Evolutionary conservation across 495 filamentous ascomycete species (phyloP).

Genomic region (Aeminium ludgeri): DNA sequence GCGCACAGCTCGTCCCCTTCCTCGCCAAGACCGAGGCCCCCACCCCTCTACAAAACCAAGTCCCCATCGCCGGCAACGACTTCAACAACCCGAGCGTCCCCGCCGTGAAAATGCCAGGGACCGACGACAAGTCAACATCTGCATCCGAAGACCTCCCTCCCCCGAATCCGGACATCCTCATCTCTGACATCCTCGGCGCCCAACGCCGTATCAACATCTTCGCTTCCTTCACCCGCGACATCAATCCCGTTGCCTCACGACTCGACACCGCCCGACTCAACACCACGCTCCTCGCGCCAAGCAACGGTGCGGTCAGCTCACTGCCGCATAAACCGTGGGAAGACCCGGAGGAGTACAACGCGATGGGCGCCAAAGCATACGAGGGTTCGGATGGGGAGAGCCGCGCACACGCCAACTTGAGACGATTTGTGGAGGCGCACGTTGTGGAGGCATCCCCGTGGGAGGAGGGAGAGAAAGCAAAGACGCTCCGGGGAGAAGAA

Average conservation of each 20-base stretch:
- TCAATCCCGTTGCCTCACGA: conserved; percentile 51
- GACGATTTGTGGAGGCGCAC: conserved; percentile 76
- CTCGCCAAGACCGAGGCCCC: not conserved
- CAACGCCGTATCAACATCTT: conserved; percentile 76
- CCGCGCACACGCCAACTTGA: conserved; percentile 60
- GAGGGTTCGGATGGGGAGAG: conserved; percentile 63
- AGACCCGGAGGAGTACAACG: conserved; percentile 60
- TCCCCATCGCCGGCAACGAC: conserved; percentile 2
- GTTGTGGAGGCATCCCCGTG: conserved; percentile 64
- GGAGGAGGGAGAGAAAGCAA: conserved; percentile 54
- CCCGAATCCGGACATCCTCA: conserved; percentile 28
- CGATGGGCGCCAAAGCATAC: conserved; percentile 62
- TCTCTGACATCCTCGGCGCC: conserved; percentile 75
- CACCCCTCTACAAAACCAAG: not conserved
- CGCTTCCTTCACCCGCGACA: conserved; percentile 66
- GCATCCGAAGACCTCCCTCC: conserved; percentile 5
- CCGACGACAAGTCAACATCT: conserved; percentile 12
- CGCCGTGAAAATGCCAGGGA: conserved; percentile 7
- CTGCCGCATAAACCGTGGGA: conserved; percentile 93
- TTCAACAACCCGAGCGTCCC: conserved; percentile 1
- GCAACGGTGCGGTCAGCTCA: conserved; percentile 61
- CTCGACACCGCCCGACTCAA: conserved; percentile 54
- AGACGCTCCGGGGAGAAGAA: conserved; percentile 51
- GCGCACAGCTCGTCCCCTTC: conserved; percentile 4
- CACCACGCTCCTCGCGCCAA: conserved; percentile 77